Evolutionary conservation across 768 basidiomycete genomes (phyloP).

Genomic region (Tephrocybe sp.): DNA sequence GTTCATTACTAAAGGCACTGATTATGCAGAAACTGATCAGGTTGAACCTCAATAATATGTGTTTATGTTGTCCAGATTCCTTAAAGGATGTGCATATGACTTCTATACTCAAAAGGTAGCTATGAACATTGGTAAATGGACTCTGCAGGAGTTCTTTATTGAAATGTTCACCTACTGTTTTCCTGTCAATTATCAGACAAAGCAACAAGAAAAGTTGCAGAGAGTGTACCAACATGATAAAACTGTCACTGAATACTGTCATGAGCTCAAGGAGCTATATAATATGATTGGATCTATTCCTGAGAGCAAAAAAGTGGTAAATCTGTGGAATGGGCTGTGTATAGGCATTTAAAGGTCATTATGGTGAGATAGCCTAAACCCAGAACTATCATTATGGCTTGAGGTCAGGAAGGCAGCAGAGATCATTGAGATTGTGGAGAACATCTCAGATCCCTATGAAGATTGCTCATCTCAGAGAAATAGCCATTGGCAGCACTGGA

Average conservation of each 20-base stretch:
- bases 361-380: constrained; percentile 10
- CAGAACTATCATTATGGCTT: too few species aligned
- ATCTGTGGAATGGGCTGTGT: constrained; percentile 25
- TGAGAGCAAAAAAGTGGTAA: too few species aligned
- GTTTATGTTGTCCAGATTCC: constrained; percentile 24
- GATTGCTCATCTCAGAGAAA: not conserved
- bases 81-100: constrained; percentile 29
- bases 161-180: constrained; percentile 39
- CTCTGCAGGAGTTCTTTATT: constrained; percentile 26
- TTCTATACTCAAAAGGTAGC: constrained; percentile 33
- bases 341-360: constrained; percentile 5
- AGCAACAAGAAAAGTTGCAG: constrained; percentile 25
- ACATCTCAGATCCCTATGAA: not conserved
- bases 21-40: constrained; percentile 21
- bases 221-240: constrained; percentile 22
- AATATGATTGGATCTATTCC: too few species aligned
- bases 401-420: too few species aligned
- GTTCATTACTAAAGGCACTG: too few species aligned
- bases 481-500: not conserved
- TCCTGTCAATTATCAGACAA: constrained; percentile 25
- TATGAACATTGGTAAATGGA: constrained; percentile 23
- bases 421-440: too few species aligned
- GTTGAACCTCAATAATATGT: constrained; percentile 15
- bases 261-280: too few species aligned
- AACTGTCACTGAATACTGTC: too few species aligned